Conservation (phyloP, 345 rosid genomes). For the Dovyalis caffra region DNA sequence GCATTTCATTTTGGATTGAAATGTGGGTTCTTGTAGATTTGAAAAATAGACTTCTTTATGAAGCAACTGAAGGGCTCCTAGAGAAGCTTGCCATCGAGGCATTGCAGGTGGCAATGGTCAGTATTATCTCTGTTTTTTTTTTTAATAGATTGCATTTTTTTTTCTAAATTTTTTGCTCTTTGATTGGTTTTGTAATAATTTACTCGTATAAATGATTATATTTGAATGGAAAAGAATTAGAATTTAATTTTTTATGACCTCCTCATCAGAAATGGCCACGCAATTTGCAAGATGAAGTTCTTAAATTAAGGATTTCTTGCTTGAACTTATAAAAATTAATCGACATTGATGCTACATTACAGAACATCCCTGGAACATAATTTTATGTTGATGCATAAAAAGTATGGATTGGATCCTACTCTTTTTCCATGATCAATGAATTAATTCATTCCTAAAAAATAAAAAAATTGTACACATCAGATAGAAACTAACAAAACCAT, state of each 20-base stretch:
- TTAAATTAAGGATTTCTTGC: too few relatives aligned
- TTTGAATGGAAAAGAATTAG: background rate
- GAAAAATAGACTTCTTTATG: slow-evolving; percentile 55
- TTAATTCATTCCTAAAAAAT: background rate
- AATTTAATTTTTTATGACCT: too few relatives aligned
- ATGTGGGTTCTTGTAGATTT: slow-evolving; percentile 35
- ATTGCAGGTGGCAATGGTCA: slow-evolving; percentile 67
- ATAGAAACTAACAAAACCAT: background rate
- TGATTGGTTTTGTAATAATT: too few relatives aligned
- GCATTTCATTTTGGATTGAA: background rate
- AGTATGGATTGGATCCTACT: too few relatives aligned
- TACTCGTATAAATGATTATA: too few relatives aligned
- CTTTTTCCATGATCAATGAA: background rate
- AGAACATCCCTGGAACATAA: too few relatives aligned
- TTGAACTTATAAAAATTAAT: too few relatives aligned
- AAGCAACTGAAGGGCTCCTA: slow-evolving; percentile 54
- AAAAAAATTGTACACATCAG: background rate
- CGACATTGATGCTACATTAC: too few relatives aligned
- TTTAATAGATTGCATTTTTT: background rate
- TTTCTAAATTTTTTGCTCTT: too few relatives aligned
- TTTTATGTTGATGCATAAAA: too few relatives aligned
- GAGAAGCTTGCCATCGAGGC: slow-evolving; percentile 85
- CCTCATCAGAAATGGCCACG: background rate
- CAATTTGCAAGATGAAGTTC: background rate
- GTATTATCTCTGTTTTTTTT: slow-evolving; percentile 10